Evolutionary conservation across 139 green algal genomes (phyloP), one percentile per base, ranked within the genome.

Genomic region (Chlorokybus atmophyticus): DNA sequence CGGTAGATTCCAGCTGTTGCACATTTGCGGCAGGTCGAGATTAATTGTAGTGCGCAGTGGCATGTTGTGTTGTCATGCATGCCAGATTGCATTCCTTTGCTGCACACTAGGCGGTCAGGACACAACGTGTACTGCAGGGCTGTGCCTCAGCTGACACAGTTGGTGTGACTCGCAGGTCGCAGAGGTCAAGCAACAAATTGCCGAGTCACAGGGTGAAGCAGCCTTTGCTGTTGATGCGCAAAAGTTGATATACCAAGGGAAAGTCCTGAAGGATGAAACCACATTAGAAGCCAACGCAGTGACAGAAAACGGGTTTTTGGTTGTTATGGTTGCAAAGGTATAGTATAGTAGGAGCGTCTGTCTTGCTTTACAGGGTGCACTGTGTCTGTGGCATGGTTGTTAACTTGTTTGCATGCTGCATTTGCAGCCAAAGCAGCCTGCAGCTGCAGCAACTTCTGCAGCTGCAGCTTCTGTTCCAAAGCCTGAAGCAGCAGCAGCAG

Each of bases 271-370:
- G 32, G 80, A 93, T 53, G 81, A 90, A 6, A 77, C 77, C 3
- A 83, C 75, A 24, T 62, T 96, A 14, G 73, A 54, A 2, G 85
- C 86, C 23, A 82, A 74, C 50, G 68, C 65, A 26, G 71, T 97
- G 1, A 71, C 74, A 1, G 85, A 95, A 53, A 68, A 65, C 1
- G 75, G 83, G 42, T 97, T 97, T 62, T 70, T 94, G 23, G 90
- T 97, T 7, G 83, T 97, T 23, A 95, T 96, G 75, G 64, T 90
- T 1, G 74, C 79, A 30, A 94, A 93, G n/a, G 31, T 44, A 10
- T 44, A 21, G 10, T 14, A 44, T 14, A 62, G 66, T 29, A 26
- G 39, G 42, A n/a, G 10, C 10, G 42, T 5, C 10, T 17, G 42
- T 17, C 6, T 21, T 14, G 35, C 35, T 44, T 44, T 44, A 14